Percentiles rank a stretch among this genome's conserved stretches.
phyloP scores from a whole-genome alignment of 345 rosid species.

The Euphorbia lathyris region DNA sequence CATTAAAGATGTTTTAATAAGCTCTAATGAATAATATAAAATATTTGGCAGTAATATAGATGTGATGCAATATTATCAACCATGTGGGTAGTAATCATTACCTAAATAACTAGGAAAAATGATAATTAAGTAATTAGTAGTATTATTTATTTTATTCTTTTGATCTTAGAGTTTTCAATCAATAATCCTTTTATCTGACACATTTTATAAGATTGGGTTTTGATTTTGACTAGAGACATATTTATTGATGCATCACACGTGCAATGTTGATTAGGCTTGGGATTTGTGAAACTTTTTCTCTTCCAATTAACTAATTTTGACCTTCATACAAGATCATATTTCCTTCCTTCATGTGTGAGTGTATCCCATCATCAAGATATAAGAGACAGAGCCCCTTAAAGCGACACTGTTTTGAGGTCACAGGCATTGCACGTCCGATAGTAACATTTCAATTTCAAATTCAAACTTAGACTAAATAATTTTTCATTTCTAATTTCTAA shows the following conservation, averaged over 20 bases:
- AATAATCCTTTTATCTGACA: too few relatives aligned
- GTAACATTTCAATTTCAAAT: not conserved
- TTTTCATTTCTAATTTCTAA: not conserved
- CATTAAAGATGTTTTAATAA: too few relatives aligned
- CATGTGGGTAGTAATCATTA: too few relatives aligned
- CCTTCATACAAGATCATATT: not conserved
- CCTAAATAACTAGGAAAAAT: too few relatives aligned
- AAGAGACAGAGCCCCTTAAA: not conserved
- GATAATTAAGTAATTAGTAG: too few relatives aligned
- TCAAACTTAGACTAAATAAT: not conserved
- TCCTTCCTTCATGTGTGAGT: too few relatives aligned
- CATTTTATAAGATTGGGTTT: not conserved
- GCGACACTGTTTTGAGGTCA: not conserved
- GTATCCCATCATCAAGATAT: not conserved
- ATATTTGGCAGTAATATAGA: too few relatives aligned
- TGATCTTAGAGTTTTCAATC: too few relatives aligned
- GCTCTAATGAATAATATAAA: too few relatives aligned
- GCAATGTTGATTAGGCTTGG: not conserved
- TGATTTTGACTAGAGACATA: not conserved
- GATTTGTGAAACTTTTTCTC: not conserved
- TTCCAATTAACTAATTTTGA: not conserved
- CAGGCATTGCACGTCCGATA: conserved; percentile 2
- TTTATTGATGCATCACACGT: not conserved
- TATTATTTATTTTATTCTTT: too few relatives aligned
- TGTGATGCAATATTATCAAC: too few relatives aligned